Conservation (phyloP, 1,284 basidiomycete species). For the Ganoderma lingzhi region DNA sequence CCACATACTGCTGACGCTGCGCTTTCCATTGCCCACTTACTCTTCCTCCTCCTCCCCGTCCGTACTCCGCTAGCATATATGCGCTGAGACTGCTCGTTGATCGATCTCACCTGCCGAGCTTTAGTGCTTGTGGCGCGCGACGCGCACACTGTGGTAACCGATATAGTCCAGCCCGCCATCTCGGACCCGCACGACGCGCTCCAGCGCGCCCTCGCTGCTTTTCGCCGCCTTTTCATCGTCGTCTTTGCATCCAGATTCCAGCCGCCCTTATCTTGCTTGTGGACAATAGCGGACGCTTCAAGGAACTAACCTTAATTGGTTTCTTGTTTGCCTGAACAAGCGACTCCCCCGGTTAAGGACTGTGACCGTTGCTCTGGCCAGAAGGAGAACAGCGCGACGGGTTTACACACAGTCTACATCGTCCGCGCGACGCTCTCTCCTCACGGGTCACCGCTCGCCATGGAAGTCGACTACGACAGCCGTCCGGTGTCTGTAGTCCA, state of each 20-base stretch:
- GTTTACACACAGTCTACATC: constrained; percentile 18
- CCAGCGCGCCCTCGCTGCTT: constrained; percentile 15
- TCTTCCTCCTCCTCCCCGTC: constrained; percentile 9
- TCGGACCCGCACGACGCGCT: constrained; percentile 22
- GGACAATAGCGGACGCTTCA: constrained; percentile 25
- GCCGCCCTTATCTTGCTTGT: constrained; percentile 9
- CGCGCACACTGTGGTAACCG: constrained; percentile 24
- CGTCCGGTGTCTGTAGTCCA: constrained; percentile 49
- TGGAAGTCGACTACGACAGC: constrained; percentile 64
- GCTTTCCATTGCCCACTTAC: neutral
- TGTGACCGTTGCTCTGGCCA: constrained; percentile 23
- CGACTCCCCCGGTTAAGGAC: constrained; percentile 28
- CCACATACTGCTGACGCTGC: neutral
- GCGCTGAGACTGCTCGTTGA: constrained; percentile 19
- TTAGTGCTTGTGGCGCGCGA: constrained; percentile 32
- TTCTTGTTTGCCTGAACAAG: constrained; percentile 37
- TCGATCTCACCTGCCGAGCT: constrained; percentile 25
- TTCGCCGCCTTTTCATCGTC: constrained; percentile 14
- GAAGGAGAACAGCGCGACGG: constrained; percentile 17
- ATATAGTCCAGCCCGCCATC: constrained; percentile 33
- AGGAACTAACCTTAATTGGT: constrained; percentile 34
- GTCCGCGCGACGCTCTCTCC: constrained; percentile 6
- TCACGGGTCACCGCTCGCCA: constrained; percentile 36
- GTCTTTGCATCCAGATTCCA: constrained; percentile 4
- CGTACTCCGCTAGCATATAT: constrained; percentile 14